phyloP scores from a whole-genome alignment of 208 protist species.

The Trypanosoma grayi region DNA sequence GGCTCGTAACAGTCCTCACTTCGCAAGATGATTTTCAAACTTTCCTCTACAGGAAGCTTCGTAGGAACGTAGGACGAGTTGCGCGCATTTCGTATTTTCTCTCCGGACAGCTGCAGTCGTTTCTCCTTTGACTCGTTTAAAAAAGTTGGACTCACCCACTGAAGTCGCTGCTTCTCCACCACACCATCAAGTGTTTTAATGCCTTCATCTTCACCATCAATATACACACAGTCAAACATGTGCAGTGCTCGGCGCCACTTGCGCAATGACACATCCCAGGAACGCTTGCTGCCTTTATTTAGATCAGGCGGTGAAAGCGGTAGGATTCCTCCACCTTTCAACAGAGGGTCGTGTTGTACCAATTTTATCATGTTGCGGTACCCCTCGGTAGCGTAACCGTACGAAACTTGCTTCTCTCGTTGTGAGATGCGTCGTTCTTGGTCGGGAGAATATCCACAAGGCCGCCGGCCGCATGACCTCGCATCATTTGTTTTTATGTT shows the following conservation, averaged over 20 bases:
- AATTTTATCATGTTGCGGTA: slow-evolving; percentile 83
- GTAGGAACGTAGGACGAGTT: slow-evolving; percentile 40
- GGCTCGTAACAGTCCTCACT: slow-evolving; percentile 65
- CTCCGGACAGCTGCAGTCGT: slow-evolving; percentile 42
- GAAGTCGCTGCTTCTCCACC: slow-evolving; percentile 65
- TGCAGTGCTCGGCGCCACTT: slow-evolving; percentile 86
- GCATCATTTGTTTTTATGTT: slow-evolving; percentile 3
- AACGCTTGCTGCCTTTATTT: slow-evolving; percentile 61
- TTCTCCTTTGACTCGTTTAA: slow-evolving; percentile 25
- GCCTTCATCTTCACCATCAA: slow-evolving; percentile 62
- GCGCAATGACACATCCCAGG: slow-evolving; percentile 80
- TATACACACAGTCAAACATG: slow-evolving; percentile 89
- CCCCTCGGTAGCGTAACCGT: slow-evolving; percentile 71
- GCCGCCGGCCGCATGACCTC: neutral
- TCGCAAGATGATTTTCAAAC: slow-evolving; percentile 62
- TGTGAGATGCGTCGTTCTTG: slow-evolving; percentile 61
- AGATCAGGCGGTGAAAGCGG: slow-evolving; percentile 64
- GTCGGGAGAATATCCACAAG: slow-evolving; percentile 53
- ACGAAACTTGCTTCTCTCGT: slow-evolving; percentile 79
- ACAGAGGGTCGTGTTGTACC: slow-evolving; percentile 68
- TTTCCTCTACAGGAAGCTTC: slow-evolving; percentile 69
- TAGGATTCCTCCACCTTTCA: slow-evolving; percentile 67
- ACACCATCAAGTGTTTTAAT: slow-evolving; percentile 34
- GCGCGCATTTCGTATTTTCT: slow-evolving; percentile 38
- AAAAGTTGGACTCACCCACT: slow-evolving; percentile 75